Percentiles rank a stretch among this genome's conserved stretches.
phyloP scores from a whole-genome alignment of 495 filamentous ascomycete species.

The Penicillium simplicissimum region DNA sequence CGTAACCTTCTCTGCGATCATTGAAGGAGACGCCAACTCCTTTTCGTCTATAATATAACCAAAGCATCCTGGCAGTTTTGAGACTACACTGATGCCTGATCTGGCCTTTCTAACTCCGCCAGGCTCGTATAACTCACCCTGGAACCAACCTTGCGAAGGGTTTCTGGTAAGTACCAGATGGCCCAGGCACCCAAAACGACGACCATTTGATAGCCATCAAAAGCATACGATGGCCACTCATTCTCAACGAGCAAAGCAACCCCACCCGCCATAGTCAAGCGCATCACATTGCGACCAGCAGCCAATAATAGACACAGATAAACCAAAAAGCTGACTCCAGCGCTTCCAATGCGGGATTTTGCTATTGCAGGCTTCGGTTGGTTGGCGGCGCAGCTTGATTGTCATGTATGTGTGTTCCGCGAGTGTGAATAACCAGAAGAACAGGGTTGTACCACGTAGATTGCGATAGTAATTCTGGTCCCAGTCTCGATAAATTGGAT shows the following conservation, averaged over 20 bases:
- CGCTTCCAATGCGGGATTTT: constrained; percentile 4
- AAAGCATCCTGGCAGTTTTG: background rate
- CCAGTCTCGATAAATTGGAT: background rate
- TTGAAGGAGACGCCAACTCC: background rate
- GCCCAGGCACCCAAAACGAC: constrained; percentile 12
- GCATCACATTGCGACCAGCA: constrained; percentile 12
- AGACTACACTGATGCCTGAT: background rate
- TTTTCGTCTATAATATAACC: background rate
- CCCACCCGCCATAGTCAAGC: constrained; percentile 11
- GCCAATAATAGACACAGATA: constrained; percentile 10
- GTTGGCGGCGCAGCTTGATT: background rate
- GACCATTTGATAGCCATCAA: constrained; percentile 14
- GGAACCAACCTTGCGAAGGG: background rate
- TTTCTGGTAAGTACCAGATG: constrained; percentile 12
- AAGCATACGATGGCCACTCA: constrained; percentile 18
- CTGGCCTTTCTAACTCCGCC: background rate
- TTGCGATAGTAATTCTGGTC: constrained; percentile 8
- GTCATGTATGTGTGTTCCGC: constrained; percentile 11
- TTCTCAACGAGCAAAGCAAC: constrained; percentile 8
- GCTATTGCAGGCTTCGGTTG: background rate
- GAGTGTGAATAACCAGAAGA: constrained; percentile 8
- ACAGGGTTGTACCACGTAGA: constrained; percentile 8
- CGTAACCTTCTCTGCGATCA: background rate
- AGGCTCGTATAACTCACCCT: constrained; percentile 4
- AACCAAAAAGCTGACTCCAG: constrained; percentile 14